phyloP scores from a whole-genome alignment of 192 early-diverging fungal species.

The Backusella parvicylindrica region DNA sequence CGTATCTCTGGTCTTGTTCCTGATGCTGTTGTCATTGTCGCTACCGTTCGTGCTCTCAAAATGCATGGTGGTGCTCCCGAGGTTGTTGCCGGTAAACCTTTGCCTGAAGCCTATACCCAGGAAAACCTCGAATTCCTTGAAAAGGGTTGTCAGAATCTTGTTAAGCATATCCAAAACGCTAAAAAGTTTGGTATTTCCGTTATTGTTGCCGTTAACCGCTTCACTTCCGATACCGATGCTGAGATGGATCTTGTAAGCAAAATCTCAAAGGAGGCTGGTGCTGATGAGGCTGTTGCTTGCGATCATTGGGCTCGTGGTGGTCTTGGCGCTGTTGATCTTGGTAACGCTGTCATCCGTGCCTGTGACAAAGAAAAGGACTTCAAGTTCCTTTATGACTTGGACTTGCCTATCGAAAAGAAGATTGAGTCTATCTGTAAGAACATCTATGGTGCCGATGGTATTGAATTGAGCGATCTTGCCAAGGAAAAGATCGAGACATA shows the following conservation, averaged over 20 bases:
- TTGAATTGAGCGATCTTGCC: constrained; percentile 82
- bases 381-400: constrained; percentile 85
- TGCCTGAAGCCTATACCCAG: constrained; percentile 83
- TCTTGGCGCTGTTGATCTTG: constrained; percentile 82
- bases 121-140: constrained; percentile 87
- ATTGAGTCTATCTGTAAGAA: constrained; percentile 90
- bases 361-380: constrained; percentile 59
- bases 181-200: constrained; percentile 52
- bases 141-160: constrained; percentile 83
- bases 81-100: constrained; percentile 85
- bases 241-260: constrained; percentile 80
- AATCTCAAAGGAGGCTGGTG: constrained; percentile 79
- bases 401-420: constrained; percentile 79
- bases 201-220: constrained; percentile 12
- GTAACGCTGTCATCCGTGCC: constrained; percentile 75
- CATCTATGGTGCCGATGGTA: constrained; percentile 94
- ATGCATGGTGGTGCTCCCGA: constrained; percentile 97
- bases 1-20: constrained; percentile 84
- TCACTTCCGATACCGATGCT: constrained; percentile 68
- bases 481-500: constrained; percentile 86
- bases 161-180: constrained; percentile 91
- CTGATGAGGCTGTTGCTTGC: constrained; percentile 79
- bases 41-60: constrained; percentile 93
- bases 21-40: constrained; percentile 88
- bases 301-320: constrained; percentile 97